Conservation (phyloP, 257 asterid species). For the Eustoma russellianum region DNA sequence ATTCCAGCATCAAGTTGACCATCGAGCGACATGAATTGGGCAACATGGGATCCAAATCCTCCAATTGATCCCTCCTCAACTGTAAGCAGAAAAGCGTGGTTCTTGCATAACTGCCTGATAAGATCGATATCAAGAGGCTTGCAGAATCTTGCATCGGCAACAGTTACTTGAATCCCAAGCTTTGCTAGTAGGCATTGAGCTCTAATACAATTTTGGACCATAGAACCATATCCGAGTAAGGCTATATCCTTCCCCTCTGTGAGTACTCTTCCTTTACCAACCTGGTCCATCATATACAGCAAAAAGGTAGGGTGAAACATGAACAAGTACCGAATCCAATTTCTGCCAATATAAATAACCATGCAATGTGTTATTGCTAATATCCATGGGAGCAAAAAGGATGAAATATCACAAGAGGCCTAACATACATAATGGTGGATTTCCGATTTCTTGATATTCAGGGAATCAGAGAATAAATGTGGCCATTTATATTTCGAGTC, state of each 20-base stretch:
- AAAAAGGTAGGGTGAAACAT: no score
- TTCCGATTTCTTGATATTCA: no score
- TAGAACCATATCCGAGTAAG: slow-evolving; percentile 72
- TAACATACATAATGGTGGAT: not conserved
- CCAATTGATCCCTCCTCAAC: slow-evolving; percentile 86
- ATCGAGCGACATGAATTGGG: slow-evolving; percentile 68
- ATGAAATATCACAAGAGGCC: not conserved
- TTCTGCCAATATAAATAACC: no score
- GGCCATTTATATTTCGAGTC: no score
- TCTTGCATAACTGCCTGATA: slow-evolving; percentile 48
- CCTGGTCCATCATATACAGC: slow-evolving; percentile 24
- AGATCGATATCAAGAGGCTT: slow-evolving; percentile 74
- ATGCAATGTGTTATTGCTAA: no score
- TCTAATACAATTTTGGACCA: slow-evolving; percentile 79
- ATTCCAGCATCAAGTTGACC: slow-evolving; percentile 75
- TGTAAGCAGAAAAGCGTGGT: slow-evolving; percentile 55
- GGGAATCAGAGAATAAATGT: no score
- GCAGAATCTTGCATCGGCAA: slow-evolving; percentile 94
- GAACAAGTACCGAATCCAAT: no score
- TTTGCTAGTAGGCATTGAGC: slow-evolving; percentile 66
- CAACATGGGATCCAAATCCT: slow-evolving; percentile 85
- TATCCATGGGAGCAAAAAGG: no score
- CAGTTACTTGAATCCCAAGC: slow-evolving; percentile 60
- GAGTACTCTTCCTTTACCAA: slow-evolving; percentile 68
- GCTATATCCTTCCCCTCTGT: slow-evolving; percentile 69